Evolutionary conservation across 2,329 filamentous ascomycete species (phyloP), one percentile per base, ranked within the genome.

Genomic region (Aspergillus tamarii): DNA sequence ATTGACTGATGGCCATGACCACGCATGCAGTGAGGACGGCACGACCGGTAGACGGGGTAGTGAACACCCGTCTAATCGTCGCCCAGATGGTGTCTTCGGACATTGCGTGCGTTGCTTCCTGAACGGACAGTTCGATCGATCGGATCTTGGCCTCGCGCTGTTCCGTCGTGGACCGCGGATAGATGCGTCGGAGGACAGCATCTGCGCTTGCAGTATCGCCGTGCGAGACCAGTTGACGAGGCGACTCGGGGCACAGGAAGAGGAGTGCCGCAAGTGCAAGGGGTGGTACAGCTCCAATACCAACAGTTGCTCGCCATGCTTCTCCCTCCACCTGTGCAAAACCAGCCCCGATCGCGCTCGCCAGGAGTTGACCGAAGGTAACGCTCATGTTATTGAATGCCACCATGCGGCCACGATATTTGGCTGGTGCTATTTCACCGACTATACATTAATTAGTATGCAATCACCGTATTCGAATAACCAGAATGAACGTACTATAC

Each of bases 401-500:
- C 4, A 54, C 52, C 52, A 54, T 54, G n/a, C 52, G 52, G n/a
- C 52, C 52, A 6, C 52, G 52, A 36, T 54, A 54, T 36, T 54
- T 19, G 6, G 52, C 52, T 2, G 52, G 52, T 9, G 52, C 52
- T n/a, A 54, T 54, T 28, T 54, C 52, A 54, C 52, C 52, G 7
- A 54, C 52, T 54, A 30, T 54, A 14, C 9, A 36, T 19, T 1
- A 10, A 30, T 54, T 36, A 54, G 52, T 26, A 50, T n/a, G 16
- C 16, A 19, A 7, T 3, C 6, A 9, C 16, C 1, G 4, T 3
- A 11, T 16, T 30, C 26, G 16, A 19, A 9, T n/a, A 9, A 2
- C 11, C 14, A 10, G 28, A 7, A 12, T 36, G 30, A 36, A 54
- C 52, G 5, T 54, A 54, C 52, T 54, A 11, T 71, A 70, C 11